Base-by-base conservation (phyloP, 139 green algal species). In the Volvox africanus region DNA sequence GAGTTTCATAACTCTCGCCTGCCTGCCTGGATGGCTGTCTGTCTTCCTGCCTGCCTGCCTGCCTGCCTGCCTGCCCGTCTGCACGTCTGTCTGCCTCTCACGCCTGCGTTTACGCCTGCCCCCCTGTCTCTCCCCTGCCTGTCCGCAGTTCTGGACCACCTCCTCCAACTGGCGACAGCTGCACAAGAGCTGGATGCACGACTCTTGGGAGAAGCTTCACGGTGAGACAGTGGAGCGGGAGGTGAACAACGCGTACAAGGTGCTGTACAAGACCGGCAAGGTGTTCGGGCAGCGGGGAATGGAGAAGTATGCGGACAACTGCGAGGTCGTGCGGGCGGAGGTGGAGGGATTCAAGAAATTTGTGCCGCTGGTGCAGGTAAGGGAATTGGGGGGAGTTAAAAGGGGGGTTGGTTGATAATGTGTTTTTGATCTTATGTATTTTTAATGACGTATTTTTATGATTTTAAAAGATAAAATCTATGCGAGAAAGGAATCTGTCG, bases 321-420 rank as follows among this genome's bases (percentile, higher is more conserved):
- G 94, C 88, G 94, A 97, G 21, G 28, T 36, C 3, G 90, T 97
- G n/a, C 83, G 91, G n/a, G 20, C 76, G 9, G 88, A 97, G 93
- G 94, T 96, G 62, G 96, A 97, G 85, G 95, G 80, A 11, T 98
- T 98, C 96, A 97, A 96, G 91, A 82, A 86, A 36, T 94, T 96
- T 61, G 94, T 97, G 87, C 96, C 96, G 21, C 93, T 98, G 62
- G 93, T 97, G 55, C 93, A 95, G 94, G 94, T 96, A 82, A 24
- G 93, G 62, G 55, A 28, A 19, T 37, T 24, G 33, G 21, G 82
- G 67, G 11, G 67, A 55, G 5, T 55, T 55, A 14, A 14, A 55
- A 55, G 44, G 44, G 44, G 44, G 44, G 5, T 55, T 55, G 44
- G 44, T 5, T 55, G 44, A 9, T 55, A 9, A 55, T 55, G 44